Base-by-base conservation (phyloP, 2,329 filamentous ascomycete genomes). In the Dendrostoma leiphaemia region DNA sequence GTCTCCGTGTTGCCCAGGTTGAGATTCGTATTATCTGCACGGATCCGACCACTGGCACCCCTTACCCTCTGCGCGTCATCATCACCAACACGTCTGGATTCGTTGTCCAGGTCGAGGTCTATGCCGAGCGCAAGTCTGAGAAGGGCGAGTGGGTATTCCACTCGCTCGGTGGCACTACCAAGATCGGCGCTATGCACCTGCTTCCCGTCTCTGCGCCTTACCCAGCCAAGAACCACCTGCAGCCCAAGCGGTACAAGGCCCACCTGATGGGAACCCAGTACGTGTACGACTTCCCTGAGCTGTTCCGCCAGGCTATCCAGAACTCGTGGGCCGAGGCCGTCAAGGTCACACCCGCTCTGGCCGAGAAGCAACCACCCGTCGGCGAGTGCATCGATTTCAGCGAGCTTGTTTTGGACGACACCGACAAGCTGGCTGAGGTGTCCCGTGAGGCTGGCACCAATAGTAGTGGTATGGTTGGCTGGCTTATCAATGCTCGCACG, bases 251-350 rank as follows among this genome's bases (percentile, higher is more conserved):
- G 65, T 97, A 99, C 86, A 97, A 96, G 87, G 94, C 94, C 63
- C 94, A 99, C 71, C 79, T 97, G 59, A 97, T 99, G 92, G 94
- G 94, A 61, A 99, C 94, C 26, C 94, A 99, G 75, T 99, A 97
- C 70, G 94, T 97, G 51, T 99, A 99, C 71, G 94, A 99, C 74
- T 99, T 99, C 88, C 94, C 94, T 28, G 94, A 99, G 81, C 86
- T 99, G 46, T 99, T 99, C 89, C 86, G 94, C 68, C 94, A 97
- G 75, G 91, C 94, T 41, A 91, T 96, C 69, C 91, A 97, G 78
- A 97, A 97, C 80, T 89, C 84, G 74, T 99, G 94, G 94, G 76
- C 78, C 67, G 86, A 87, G 71, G 85, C 86, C 53, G 81, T 89
- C 60, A 84, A 86, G 70, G 86, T 86, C 69, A 86, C 93, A 65